Evolutionary conservation across 2,329 filamentous ascomycete species (phyloP).

Genomic region (Colletotrichum spaethianum): DNA sequence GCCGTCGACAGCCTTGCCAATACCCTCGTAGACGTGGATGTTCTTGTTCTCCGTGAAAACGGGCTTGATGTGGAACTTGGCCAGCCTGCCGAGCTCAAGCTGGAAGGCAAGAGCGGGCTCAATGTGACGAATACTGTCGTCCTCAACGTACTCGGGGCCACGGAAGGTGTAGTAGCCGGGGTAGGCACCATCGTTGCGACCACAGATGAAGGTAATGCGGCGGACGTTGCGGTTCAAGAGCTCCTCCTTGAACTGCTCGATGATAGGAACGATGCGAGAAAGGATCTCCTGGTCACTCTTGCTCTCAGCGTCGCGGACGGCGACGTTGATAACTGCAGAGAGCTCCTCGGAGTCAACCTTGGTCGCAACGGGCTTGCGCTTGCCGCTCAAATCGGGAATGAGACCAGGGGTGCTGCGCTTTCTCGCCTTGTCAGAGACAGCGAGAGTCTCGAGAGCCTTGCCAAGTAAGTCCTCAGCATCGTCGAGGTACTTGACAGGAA

Average conservation of each 20-base stretch:
- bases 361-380: conserved; percentile 71
- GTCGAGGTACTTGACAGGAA: conserved; percentile 93
- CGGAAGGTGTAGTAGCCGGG: conserved; percentile 99
- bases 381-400: conserved; percentile 80
- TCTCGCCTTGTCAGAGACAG: conserved; percentile 70
- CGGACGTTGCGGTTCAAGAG: conserved; percentile 86
- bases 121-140: conserved; percentile 95
- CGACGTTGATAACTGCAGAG: conserved; percentile 92
- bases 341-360: conserved; percentile 82
- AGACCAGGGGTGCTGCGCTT: conserved; percentile 70
- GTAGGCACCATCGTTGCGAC: conserved; percentile 93
- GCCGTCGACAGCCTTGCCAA: conserved; percentile 93
- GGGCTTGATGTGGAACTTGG: conserved; percentile 98
- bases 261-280: conserved; percentile 79
- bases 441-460: conserved; percentile 88
- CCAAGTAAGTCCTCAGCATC: conserved; percentile 90
- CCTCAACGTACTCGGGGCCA: conserved; percentile 89
- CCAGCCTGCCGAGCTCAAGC: conserved; percentile 92
- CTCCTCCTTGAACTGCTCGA: conserved; percentile 87
- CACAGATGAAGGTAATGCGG: conserved; percentile 95
- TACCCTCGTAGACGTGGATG: conserved; percentile 97
- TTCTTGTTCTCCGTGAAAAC: conserved; percentile 99
- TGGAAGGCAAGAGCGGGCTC: conserved; percentile 98
- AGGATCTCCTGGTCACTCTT: conserved; percentile 86
- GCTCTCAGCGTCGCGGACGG: conserved; percentile 89